These are phyloP conservation scores for Penicillium nordicum DNA, from an alignment of 2,329 filamentous ascomycete genomes.

Conservation along the genomic window DNA sequence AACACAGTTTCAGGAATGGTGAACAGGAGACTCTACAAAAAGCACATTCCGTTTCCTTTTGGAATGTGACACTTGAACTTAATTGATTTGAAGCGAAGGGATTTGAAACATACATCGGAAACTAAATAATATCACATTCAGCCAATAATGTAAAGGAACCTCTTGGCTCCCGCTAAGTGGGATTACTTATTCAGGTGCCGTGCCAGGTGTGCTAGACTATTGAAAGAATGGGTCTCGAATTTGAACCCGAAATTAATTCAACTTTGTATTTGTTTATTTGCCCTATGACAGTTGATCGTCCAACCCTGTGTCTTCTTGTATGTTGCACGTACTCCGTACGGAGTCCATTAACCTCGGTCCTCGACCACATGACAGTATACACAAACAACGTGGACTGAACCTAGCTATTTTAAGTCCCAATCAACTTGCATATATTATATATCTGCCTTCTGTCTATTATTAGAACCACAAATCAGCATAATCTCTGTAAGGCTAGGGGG, in stretches of 20 bases:
- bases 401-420: background rate
- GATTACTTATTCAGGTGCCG: background rate
- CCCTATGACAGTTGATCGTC: background rate
- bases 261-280: background rate
- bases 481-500: too few species aligned
- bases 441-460: background rate
- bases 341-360: background rate
- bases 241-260: background rate
- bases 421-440: background rate
- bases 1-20: background rate
- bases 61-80: background rate
- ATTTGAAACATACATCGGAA: background rate
- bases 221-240: slow-evolving; percentile 1
- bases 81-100: too few species aligned
- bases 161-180: background rate
- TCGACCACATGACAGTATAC: background rate
- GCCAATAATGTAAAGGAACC: background rate
- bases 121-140: background rate
- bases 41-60: background rate
- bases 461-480: background rate
- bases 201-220: background rate
- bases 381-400: background rate
- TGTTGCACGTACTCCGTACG: background rate
- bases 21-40: background rate
- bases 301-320: background rate